Conservation (phyloP, 257 asterid species). For the Fraxinus quadrangulata region DNA sequence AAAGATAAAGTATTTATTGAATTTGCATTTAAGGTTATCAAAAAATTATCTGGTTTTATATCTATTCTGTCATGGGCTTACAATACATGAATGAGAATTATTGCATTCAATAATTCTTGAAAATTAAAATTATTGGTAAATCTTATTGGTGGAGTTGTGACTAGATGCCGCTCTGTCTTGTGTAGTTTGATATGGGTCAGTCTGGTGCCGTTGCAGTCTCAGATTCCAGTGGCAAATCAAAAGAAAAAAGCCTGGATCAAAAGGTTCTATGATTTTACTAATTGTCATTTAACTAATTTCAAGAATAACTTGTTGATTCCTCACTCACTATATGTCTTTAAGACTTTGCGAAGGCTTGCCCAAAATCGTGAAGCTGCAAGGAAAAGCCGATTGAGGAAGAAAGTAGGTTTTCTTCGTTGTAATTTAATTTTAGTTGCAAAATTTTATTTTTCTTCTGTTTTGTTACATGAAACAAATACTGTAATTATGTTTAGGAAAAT, state of each 20-base stretch:
- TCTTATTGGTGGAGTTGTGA: constrained; percentile 31
- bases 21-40: not conserved
- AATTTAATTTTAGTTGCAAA: constrained; percentile 6
- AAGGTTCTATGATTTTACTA: constrained; percentile 33
- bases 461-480: not conserved
- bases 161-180: constrained; percentile 23
- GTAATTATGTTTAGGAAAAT: not conserved
- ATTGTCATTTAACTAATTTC: not conserved
- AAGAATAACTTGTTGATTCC: not conserved
- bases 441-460: not conserved
- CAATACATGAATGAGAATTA: not conserved
- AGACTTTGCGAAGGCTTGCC: constrained; percentile 25
- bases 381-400: constrained; percentile 25
- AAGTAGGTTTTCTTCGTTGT: constrained; percentile 32
- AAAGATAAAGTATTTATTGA: not conserved
- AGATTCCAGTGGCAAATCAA: constrained; percentile 42
- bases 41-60: not conserved
- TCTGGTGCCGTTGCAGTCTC: constrained; percentile 47
- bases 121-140: not conserved
- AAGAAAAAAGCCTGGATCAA: constrained; percentile 43
- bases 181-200: constrained; percentile 75
- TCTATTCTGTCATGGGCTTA: not conserved
- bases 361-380: constrained; percentile 31
- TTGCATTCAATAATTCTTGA: not conserved
- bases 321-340: not conserved